Conservation (phyloP, 306 rosid species). For the Malus orientalis region DNA sequence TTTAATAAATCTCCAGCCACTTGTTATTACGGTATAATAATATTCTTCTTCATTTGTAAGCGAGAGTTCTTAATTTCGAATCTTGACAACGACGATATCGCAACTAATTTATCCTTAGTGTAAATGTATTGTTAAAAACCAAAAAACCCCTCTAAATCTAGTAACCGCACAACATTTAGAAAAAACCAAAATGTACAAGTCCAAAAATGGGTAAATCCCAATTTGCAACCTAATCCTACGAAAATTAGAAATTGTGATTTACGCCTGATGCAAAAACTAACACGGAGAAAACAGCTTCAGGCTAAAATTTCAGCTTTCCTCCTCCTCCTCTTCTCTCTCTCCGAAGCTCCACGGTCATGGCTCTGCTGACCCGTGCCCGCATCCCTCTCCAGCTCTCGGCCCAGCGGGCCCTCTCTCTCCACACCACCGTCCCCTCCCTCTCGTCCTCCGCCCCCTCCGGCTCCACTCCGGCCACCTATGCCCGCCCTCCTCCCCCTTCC, state of each 20-base stretch:
- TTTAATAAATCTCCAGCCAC: too few relatives aligned
- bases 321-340: neutral
- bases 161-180: neutral
- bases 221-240: neutral
- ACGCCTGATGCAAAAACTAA: neutral
- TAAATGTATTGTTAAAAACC: too few relatives aligned
- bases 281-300: neutral
- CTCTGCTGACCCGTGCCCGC: slow-evolving; percentile 52
- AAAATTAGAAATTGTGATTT: neutral
- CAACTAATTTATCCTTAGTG: too few relatives aligned
- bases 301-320: neutral
- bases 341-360: slow-evolving; percentile 14
- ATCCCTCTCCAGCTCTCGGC: slow-evolving; percentile 37
- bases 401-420: slow-evolving; percentile 46
- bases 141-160: neutral
- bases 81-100: rapidly evolving
- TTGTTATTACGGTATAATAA: too few relatives aligned
- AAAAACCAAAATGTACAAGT: neutral
- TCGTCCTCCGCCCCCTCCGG: slow-evolving; percentile 21
- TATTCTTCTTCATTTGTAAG: too few relatives aligned
- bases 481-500: slow-evolving; percentile 56
- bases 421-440: slow-evolving; percentile 56
- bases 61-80: rapidly evolving
- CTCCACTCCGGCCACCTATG: slow-evolving; percentile 45
- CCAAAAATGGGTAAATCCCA: neutral